These are phyloP conservation scores for Talaromyces sp. DNA, from an alignment of 2,329 filamentous ascomycete genomes.

Conservation along the genomic window DNA sequence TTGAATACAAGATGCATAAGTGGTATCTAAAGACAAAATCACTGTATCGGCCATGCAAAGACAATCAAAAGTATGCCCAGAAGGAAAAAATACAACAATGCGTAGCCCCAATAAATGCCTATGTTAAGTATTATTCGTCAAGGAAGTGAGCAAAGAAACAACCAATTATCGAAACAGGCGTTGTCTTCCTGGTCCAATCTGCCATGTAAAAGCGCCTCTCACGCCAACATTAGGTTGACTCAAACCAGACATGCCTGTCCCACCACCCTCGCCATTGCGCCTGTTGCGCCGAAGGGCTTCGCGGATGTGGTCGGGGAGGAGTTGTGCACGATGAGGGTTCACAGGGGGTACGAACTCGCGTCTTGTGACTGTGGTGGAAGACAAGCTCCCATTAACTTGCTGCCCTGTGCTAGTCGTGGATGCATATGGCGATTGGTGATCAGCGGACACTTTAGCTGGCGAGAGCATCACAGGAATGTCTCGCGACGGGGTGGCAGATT, in stretches of 20 bases:
- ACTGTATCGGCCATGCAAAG: neutral
- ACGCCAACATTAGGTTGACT: conserved; percentile 42
- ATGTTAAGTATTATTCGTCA: neutral
- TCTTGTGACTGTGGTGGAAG: neutral
- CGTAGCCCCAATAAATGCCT: neutral
- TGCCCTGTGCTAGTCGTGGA: conserved; percentile 22
- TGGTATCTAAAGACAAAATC: neutral
- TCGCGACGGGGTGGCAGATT: conserved; percentile 2
- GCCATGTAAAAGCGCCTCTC: conserved; percentile 39
- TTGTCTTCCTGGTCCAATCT: conserved; percentile 34
- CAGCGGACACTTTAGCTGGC: conserved; percentile 7
- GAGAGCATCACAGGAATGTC: conserved; percentile 11
- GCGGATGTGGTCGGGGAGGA: conserved; percentile 45
- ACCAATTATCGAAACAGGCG: conserved; percentile 36
- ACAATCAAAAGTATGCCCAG: neutral
- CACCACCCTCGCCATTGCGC: conserved; percentile 43
- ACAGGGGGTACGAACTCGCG: conserved; percentile 32
- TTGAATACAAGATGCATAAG: neutral
- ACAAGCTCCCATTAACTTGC: conserved; percentile 14
- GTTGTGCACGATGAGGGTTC: conserved; percentile 42
- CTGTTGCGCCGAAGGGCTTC: conserved; percentile 45
- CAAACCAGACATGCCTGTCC: conserved; percentile 42
- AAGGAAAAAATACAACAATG: neutral
- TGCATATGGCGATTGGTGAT: conserved; percentile 7
- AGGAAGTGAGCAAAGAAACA: neutral